These are phyloP conservation scores for Mycena crocata DNA, from an alignment of 768 basidiomycete species.

Conservation along the genomic window DNA sequence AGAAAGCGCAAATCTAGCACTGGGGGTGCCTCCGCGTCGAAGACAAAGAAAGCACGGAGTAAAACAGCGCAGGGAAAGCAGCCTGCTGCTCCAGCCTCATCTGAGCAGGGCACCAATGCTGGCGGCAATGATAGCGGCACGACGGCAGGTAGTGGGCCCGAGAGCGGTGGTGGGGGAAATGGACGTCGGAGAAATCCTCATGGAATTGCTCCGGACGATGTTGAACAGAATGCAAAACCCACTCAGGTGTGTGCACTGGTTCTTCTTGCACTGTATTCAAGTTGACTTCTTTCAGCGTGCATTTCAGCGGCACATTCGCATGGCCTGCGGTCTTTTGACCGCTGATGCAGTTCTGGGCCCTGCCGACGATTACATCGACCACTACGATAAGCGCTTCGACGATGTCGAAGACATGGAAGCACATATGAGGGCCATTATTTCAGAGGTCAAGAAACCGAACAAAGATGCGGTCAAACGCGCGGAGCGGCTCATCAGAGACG, in stretches of 20 bases:
- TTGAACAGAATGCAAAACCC: not conserved
- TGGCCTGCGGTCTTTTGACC: conserved; percentile 6
- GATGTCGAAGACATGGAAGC: not conserved
- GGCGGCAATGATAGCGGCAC: no score
- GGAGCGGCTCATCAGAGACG: not conserved
- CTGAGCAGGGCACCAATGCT: no score
- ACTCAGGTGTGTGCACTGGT: conserved; percentile 2
- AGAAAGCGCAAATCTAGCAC: no score
- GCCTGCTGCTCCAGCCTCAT: no score
- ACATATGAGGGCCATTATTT: conserved; percentile 3
- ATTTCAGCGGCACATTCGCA: conserved; percentile 9
- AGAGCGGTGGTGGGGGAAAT: no score
- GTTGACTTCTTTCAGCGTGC: not conserved
- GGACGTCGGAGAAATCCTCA: conserved; percentile 5
- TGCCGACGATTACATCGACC: not conserved
- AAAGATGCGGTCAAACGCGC: not conserved
- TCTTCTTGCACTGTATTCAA: not conserved
- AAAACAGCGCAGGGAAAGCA: no score
- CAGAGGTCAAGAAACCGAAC: conserved; percentile 1
- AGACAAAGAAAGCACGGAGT: no score
- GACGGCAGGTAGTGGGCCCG: no score
- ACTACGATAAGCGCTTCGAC: conserved; percentile 22
- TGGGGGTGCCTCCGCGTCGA: no score
- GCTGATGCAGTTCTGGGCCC: conserved; percentile 2
- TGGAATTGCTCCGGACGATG: conserved; percentile 12